Evolutionary conservation across 202 grass and related monocot genomes (phyloP), one percentile per base, ranked within the genome.

Genomic region (Dendrocalamus latiflorus): DNA sequence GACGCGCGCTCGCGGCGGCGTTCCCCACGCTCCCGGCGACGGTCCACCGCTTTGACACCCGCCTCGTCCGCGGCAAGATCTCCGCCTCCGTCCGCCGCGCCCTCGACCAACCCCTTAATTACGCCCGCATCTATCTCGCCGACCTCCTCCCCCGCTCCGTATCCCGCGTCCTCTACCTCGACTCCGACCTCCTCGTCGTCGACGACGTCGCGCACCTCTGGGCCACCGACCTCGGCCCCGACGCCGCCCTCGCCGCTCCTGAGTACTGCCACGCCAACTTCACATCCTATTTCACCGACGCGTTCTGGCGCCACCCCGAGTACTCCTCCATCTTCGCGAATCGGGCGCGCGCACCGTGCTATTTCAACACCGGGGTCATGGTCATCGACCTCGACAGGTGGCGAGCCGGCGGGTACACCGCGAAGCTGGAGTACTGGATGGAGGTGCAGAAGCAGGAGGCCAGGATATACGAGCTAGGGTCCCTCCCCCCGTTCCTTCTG

Each of bases 331-430:
- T 88, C 42, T 93, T 98, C 88, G 34, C 84, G 37, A 82, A 88
- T 65, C 88, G 95, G 41, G 60, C 82, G n/a, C 88, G 90, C 9
- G 9, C 4, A 7, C 92, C 95, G 5, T 98, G 95, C 88, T 98
- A 98, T 83, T 98, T 98, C 95, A 98, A 98, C 79, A 98, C 95
- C 25, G 95, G 95, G 13, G 95, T 98, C 72, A 98, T 98, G 90
- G 92, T 98, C 60, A 94, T 98, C 67, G 92, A 98, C 79, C 88
- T 98, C 2, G 88, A 87, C 34, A 39, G 93, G 15, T 98, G 95
- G 95, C 88, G 95, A 25, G 80, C 77, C 10, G 87, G 90, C 1
- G 88, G 68, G 43, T 98, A 88, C 86, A 98, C 95, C 1, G 80
- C 70, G 36, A 88, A 91, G 84, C 72, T 98, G 39, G 95, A 98